These are phyloP conservation scores for Russula sp. DNA, from an alignment of 768 basidiomycete genomes.

Conservation along the genomic window DNA sequence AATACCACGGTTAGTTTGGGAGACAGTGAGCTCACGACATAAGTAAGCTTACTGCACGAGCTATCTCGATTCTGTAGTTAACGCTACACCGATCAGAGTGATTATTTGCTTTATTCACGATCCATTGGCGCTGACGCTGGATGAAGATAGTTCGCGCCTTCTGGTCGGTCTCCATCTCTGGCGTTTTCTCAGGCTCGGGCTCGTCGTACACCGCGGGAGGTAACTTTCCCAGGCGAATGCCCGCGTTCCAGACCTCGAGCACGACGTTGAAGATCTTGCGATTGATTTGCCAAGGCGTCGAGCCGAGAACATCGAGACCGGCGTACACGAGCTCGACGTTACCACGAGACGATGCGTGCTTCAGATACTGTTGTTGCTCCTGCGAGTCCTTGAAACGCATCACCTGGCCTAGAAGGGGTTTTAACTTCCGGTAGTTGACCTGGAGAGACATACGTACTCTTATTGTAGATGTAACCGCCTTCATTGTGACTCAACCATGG, in stretches of 20 bases:
- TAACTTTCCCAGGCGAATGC: slow-evolving; percentile 75
- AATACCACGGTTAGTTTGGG: slow-evolving; percentile 9
- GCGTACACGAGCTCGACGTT: slow-evolving; percentile 82
- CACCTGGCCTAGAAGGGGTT: slow-evolving; percentile 42
- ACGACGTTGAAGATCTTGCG: slow-evolving; percentile 49
- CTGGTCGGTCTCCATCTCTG: slow-evolving; percentile 45
- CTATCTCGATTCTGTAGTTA: slow-evolving; percentile 97
- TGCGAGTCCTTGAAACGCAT: slow-evolving; percentile 93
- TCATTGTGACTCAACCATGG: slow-evolving; percentile 75
- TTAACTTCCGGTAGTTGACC: slow-evolving; percentile 7
- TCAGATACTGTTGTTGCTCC: slow-evolving; percentile 78
- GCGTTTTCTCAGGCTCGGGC: slow-evolving; percentile 55
- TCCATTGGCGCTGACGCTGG: slow-evolving; percentile 47
- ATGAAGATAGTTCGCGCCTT: slow-evolving; percentile 51
- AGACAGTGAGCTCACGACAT: background rate
- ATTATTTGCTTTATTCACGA: slow-evolving; percentile 63
- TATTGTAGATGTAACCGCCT: slow-evolving; percentile 81
- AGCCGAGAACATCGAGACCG: slow-evolving; percentile 83
- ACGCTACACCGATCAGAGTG: slow-evolving; percentile 90
- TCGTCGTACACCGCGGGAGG: slow-evolving; percentile 66
- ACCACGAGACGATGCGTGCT: slow-evolving; percentile 63
- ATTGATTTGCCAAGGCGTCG: slow-evolving; percentile 90
- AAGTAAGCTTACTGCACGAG: slow-evolving; percentile 63
- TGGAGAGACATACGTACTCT: slow-evolving; percentile 41
- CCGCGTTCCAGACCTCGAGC: slow-evolving; percentile 75